phyloP scores from a whole-genome alignment of 1,139 yeast species.

The Torulaspora pretoriensis region DNA sequence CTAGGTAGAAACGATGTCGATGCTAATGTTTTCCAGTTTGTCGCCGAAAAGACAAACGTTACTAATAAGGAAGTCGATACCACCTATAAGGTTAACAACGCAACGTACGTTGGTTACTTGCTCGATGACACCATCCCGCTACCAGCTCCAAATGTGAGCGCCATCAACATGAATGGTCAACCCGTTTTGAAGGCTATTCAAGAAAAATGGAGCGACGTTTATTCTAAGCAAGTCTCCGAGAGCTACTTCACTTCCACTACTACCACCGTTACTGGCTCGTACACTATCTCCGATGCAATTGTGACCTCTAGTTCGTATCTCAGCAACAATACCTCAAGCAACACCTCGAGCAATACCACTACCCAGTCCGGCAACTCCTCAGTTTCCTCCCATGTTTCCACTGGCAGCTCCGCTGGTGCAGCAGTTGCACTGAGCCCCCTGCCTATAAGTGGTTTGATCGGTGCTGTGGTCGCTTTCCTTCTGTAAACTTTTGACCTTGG shows the following conservation, averaged over 20 bases:
- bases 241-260: conserved; percentile 32
- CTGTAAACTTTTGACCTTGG: not conserved
- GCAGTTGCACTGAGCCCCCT: conserved; percentile 1
- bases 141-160: conserved; percentile 41
- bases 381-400: not conserved
- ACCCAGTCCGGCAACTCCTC: not conserved
- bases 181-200: conserved; percentile 33
- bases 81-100: conserved; percentile 40
- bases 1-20: conserved; percentile 47
- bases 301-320: conserved; percentile 1
- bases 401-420: conserved; percentile 4
- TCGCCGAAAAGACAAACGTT: conserved; percentile 40
- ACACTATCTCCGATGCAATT: conserved; percentile 15
- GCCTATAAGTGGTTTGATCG: conserved; percentile 6
- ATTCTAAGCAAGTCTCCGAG: conserved; percentile 24
- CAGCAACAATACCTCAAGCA: not conserved
- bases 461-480: conserved; percentile 3
- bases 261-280: conserved; percentile 29
- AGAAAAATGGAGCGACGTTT: conserved; percentile 30
- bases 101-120: conserved; percentile 42
- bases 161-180: conserved; percentile 41
- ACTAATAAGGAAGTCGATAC: conserved; percentile 39
- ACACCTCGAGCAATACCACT: not conserved
- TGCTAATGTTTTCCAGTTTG: conserved; percentile 44
- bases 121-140: conserved; percentile 36